Conservation (phyloP, 805 yeast genomes). For the Kodamaea laetipori region DNA sequence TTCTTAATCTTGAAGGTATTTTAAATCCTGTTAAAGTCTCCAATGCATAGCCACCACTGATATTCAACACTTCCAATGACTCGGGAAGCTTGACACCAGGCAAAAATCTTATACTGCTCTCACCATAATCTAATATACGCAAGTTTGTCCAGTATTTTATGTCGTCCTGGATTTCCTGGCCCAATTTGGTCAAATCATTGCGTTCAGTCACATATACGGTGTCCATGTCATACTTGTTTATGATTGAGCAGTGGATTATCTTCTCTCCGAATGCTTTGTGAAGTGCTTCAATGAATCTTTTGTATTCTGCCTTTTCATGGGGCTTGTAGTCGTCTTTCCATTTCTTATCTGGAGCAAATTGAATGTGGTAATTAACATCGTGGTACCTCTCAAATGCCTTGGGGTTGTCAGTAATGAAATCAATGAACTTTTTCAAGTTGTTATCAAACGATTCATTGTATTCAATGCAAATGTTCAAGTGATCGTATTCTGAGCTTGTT, state of each 20-base stretch:
- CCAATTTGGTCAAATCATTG: constrained; percentile 33
- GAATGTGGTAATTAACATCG: constrained; percentile 38
- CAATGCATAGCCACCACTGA: constrained; percentile 42
- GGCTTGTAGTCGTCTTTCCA: constrained; percentile 34
- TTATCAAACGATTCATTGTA: constrained; percentile 32
- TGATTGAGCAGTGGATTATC: constrained; percentile 41
- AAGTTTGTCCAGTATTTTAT: constrained; percentile 37
- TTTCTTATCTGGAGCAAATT: constrained; percentile 32
- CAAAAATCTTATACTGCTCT: constrained; percentile 37
- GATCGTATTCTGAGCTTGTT: constrained; percentile 21
- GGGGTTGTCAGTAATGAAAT: constrained; percentile 23
- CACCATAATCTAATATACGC: constrained; percentile 38
- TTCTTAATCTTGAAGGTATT: constrained; percentile 34
- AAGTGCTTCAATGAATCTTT: constrained; percentile 25
- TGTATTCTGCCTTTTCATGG: constrained; percentile 28
- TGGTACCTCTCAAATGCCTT: constrained; percentile 15
- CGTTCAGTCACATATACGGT: constrained; percentile 38
- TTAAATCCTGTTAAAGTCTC: constrained; percentile 43
- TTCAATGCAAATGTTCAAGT: constrained; percentile 34
- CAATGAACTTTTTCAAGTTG: constrained; percentile 23
- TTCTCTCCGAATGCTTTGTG: constrained; percentile 26
- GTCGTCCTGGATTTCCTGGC: constrained; percentile 41
- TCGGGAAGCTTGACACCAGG: constrained; percentile 45
- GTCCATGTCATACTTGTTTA: constrained; percentile 37
- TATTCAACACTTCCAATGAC: constrained; percentile 36